phyloP scores from a whole-genome alignment of 331 rosid genomes.

The Malus hybrid region DNA sequence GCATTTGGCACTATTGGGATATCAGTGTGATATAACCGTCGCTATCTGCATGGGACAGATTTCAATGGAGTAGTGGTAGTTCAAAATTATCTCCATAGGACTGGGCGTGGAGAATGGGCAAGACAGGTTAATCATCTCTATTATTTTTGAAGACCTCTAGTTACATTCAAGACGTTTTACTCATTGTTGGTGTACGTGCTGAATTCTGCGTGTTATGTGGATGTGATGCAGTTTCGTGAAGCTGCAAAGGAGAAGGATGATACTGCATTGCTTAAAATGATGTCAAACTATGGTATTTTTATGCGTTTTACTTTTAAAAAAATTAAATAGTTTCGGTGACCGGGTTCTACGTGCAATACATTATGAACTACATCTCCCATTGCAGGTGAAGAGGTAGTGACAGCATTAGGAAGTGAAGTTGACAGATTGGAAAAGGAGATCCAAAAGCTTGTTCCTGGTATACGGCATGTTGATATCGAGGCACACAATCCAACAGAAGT shows the following conservation, averaged over 20 bases:
- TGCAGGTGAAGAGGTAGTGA: constrained; percentile 94
- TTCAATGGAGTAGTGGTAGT: constrained; percentile 86
- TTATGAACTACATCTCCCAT: constrained; percentile 2
- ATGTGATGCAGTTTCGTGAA: constrained; percentile 52
- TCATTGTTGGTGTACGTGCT: background rate
- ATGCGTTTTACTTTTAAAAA: background rate
- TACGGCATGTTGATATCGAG: constrained; percentile 88
- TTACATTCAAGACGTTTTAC: background rate
- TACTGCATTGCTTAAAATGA: constrained; percentile 45
- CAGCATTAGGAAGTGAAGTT: constrained; percentile 95
- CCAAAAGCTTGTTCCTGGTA: constrained; percentile 86
- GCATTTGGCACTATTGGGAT: background rate
- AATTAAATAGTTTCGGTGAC: background rate
- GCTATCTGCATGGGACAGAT: constrained; percentile 53
- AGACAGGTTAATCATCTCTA: constrained; percentile 52
- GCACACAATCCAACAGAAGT: constrained; percentile 85
- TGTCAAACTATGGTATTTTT: constrained; percentile 64
- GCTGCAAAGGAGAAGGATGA: constrained; percentile 49
- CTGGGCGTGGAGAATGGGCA: constrained; percentile 87
- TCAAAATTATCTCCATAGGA: constrained; percentile 73
- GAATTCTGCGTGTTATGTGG: background rate
- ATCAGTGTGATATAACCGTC: constrained; percentile 11
- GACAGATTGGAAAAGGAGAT: constrained; percentile 93
- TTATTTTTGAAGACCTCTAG: constrained; percentile 3
- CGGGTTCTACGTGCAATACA: constrained; percentile 2